Base-by-base conservation (phyloP, 257 asterid species). In the Cynanchum wilfordii region DNA sequence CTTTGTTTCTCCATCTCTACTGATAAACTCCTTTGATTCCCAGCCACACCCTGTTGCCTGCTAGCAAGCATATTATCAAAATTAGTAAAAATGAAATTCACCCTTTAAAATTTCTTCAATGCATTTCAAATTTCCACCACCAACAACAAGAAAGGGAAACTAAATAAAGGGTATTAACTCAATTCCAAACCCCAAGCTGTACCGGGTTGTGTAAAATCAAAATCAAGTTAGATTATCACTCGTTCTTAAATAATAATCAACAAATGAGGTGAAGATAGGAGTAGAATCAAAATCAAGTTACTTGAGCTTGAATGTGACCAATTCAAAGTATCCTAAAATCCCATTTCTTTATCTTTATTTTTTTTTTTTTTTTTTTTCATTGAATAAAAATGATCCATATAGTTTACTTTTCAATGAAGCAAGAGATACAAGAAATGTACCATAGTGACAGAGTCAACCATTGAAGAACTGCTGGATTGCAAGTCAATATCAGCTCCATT, bases 1-100 rank as follows among this genome's bases (percentile, higher is more conserved):
- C 83, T 72, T 85, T 45, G 82, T 75, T 66, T 76, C 74, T 2
- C 95, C 90, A 70, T 90, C 97, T 84, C 97, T 78, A 62, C 96
- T 87, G 0, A 72, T 47, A 17, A 89, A 3, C 77, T 90, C 93
- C 77, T 73, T 87, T 12, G 75, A 76, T 84, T 83, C 87, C 93
- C 97, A 90, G 29, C 73, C 66, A 73, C 72, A 84, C 70, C 63
- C 68, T 49, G 71, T 74, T 78, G 66, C 78, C 76, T 59, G 15
- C 65, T 59, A 78, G 80, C 80, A 45, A 77, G 84, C 79, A 83
- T 50, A 13, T 38, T 38, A 33, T 5, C 36, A 27, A 0, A 76
- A 10, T 29, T 55, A 5, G 57, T 7, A 19, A 30, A 64, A 20
- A 33, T 19, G 10, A 64, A 30, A n/a, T 17, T 64, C 19, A 36